phyloP scores from a whole-genome alignment of 345 rosid genomes.

The Odontarrhena argentea region DNA sequence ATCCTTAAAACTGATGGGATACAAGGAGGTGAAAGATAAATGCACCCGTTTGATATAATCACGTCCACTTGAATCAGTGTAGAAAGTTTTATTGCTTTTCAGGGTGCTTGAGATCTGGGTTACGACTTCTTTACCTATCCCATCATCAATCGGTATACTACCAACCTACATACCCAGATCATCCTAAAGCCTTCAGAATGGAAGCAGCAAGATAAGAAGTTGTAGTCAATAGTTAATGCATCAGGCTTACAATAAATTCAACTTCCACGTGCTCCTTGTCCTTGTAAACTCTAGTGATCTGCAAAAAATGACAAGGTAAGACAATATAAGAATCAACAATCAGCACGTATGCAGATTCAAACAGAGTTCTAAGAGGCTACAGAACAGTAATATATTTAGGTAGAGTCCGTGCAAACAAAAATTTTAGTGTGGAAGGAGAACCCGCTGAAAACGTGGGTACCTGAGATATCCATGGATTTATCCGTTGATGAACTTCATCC shows the following conservation, averaged over 20 bases:
- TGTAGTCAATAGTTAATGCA: constrained; percentile 25
- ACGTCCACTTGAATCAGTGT: constrained; percentile 85
- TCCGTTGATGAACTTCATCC: constrained; percentile 83
- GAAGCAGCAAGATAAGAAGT: constrained; percentile 18
- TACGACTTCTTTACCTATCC: constrained; percentile 70
- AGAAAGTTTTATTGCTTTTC: constrained; percentile 64
- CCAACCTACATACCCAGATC: constrained; percentile 55
- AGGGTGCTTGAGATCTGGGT: constrained; percentile 66
- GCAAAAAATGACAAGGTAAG: constrained; percentile 34
- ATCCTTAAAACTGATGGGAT: constrained; percentile 10
- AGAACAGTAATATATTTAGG: not conserved
- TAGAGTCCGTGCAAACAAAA: constrained; percentile 15
- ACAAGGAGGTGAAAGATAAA: constrained; percentile 2
- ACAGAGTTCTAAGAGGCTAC: constrained; percentile 7
- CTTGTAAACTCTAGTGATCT: constrained; percentile 82
- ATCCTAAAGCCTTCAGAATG: constrained; percentile 5
- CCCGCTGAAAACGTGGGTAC: constrained; percentile 41
- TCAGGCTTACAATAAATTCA: constrained; percentile 77
- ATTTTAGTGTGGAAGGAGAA: constrained; percentile 9
- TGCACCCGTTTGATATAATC: constrained; percentile 75
- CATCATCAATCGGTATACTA: constrained; percentile 68
- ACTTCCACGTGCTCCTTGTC: constrained; percentile 92
- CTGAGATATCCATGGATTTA: constrained; percentile 90
- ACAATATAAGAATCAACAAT: constrained; percentile 24
- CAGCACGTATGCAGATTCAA: constrained; percentile 23